Conservation (phyloP, 2,329 filamentous ascomycete species). For the Pseudogymnoascus pannorum region DNA sequence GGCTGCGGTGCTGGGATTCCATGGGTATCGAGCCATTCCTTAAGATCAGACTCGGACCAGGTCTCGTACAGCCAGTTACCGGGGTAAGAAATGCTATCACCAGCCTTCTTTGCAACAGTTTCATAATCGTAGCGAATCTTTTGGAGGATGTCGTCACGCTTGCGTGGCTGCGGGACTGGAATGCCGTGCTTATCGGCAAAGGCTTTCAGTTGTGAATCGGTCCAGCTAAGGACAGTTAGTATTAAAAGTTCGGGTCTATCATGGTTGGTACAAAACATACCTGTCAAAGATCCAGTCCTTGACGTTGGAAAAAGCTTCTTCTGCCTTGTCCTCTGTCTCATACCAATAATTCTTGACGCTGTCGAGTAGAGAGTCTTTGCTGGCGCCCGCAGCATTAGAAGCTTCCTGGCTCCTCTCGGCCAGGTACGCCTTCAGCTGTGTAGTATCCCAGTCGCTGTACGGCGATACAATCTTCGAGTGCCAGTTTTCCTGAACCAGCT, state of each 20-base stretch:
- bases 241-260: slow-evolving; percentile 10
- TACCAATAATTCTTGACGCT: slow-evolving; percentile 70
- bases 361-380: slow-evolving; percentile 59
- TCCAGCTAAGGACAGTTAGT: slow-evolving; percentile 58
- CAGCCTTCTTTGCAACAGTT: slow-evolving; percentile 60
- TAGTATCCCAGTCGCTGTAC: slow-evolving; percentile 69
- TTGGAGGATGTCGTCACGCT: slow-evolving; percentile 73
- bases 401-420: slow-evolving; percentile 63
- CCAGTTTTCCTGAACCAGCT: slow-evolving; percentile 86
- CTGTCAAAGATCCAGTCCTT: slow-evolving; percentile 90
- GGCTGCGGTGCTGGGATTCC: slow-evolving; percentile 84
- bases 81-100: slow-evolving; percentile 77
- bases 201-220: slow-evolving; percentile 84
- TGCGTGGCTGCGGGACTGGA: slow-evolving; percentile 75
- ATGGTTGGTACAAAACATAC: slow-evolving; percentile 36
- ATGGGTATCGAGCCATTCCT: slow-evolving; percentile 84
- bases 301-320: slow-evolving; percentile 62
- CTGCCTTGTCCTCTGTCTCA: slow-evolving; percentile 69
- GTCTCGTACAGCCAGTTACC: slow-evolving; percentile 89
- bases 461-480: slow-evolving; percentile 65
- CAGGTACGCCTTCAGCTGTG: slow-evolving; percentile 61
- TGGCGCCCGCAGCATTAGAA: slow-evolving; percentile 58
- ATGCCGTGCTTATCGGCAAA: slow-evolving; percentile 87
- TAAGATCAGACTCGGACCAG: slow-evolving; percentile 88
- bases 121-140: slow-evolving; percentile 78